A percentile compares a stretch with the other conserved stretches of the same genome.
These are phyloP conservation scores for Sclerotiophoma versabilis DNA, from an alignment of 2,329 filamentous ascomycete genomes.

Conservation along the genomic window DNA sequence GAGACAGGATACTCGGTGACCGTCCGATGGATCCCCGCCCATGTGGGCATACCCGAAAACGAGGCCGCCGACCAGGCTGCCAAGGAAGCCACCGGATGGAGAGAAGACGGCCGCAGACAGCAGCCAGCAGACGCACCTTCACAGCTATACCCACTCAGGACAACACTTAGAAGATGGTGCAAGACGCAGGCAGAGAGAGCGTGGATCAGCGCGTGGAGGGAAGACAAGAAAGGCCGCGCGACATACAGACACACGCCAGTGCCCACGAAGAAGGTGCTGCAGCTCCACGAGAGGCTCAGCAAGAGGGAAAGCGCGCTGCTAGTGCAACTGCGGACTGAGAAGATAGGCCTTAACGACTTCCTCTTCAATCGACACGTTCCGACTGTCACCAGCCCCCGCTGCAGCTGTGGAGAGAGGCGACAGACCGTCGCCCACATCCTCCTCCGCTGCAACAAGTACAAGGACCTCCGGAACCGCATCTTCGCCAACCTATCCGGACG, in stretches of 20 bases:
- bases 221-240: conserved; percentile 15
- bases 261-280: conserved; percentile 21
- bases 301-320: conserved; percentile 23
- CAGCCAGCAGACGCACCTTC: conserved; percentile 17
- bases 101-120: conserved; percentile 15
- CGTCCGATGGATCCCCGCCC: conserved; percentile 18
- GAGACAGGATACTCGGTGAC: conserved; percentile 12
- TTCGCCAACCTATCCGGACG: not conserved
- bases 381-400: not conserved
- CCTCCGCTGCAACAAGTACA: not conserved
- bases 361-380: not conserved
- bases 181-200: conserved; percentile 1
- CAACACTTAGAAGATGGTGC: conserved; percentile 14
- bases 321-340: conserved; percentile 9
- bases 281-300: conserved; percentile 22
- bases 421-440: conserved; percentile 23
- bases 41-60: conserved; percentile 12
- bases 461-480: conserved; percentile 3
- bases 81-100: conserved; percentile 27
- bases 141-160: conserved; percentile 6
- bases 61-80: conserved; percentile 17
- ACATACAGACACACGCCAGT: conserved; percentile 18
- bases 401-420: not conserved
- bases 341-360: conserved; percentile 20
- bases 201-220: conserved; percentile 8